Evolutionary conservation across 2,329 filamentous ascomycete species (phyloP).

Genomic region (Cladosporium velox): DNA sequence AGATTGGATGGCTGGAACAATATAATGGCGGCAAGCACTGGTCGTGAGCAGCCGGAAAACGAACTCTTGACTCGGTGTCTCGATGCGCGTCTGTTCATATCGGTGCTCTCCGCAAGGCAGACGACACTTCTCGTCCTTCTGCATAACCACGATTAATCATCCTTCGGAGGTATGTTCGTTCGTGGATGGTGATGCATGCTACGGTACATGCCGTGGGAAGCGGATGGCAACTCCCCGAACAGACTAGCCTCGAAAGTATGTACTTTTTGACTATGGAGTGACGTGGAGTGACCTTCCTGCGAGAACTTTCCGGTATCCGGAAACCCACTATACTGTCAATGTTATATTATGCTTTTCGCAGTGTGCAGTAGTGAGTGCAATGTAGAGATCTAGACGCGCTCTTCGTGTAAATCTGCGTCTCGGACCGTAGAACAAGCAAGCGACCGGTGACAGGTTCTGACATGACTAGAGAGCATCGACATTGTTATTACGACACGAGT

Average conservation of each 20-base stretch:
- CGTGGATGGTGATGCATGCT: conserved; percentile 2
- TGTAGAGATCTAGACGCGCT: conserved; percentile 13
- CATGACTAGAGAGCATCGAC: neutral
- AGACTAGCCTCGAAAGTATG: neutral
- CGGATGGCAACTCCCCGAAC: conserved; percentile 6
- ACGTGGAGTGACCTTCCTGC: neutral
- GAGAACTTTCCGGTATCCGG: conserved; percentile 11
- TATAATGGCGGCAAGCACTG: neutral
- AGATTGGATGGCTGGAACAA: neutral
- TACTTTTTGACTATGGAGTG: neutral
- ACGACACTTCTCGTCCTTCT: conserved; percentile 3
- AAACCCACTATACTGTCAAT: conserved; percentile 6
- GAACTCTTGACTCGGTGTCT: neutral
- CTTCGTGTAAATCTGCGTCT: conserved; percentile 3
- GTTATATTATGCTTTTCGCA: neutral
- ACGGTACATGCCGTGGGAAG: conserved; percentile 13
- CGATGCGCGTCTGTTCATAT: neutral
- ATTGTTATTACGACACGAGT: neutral
- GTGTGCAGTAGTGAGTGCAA: conserved; percentile 9
- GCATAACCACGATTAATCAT: conserved; percentile 4
- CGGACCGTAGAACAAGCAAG: neutral
- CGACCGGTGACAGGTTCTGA: neutral
- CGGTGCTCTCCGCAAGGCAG: conserved; percentile 1
- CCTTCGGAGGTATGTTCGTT: conserved; percentile 12
- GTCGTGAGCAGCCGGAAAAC: neutral